A percentile compares a stretch with the other conserved stretches of the same genome.
phyloP scores from a whole-genome alignment of 345 rosid genomes.

The Punica granatum region DNA sequence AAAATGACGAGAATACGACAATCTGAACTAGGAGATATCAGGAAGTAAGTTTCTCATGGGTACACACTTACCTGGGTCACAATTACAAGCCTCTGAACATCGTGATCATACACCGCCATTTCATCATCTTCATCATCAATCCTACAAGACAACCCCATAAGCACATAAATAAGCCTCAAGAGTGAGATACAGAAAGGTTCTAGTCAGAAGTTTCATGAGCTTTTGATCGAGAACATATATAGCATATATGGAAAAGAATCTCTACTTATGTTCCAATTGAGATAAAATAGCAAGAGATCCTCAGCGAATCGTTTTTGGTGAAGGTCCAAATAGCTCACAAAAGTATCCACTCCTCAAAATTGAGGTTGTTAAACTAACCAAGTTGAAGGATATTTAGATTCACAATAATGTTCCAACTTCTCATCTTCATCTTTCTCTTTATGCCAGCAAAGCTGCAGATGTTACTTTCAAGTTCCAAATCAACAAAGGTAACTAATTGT shows the following conservation, averaged over 20 bases:
- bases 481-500: not conserved
- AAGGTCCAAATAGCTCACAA: not conserved
- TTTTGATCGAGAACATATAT: too few relatives aligned
- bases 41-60: not conserved
- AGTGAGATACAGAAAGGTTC: too few relatives aligned
- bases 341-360: not conserved
- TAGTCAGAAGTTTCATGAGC: too few relatives aligned
- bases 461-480: not conserved
- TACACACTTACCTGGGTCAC: conserved; percentile 72
- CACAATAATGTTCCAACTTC: not conserved
- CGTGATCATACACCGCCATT: conserved; percentile 55
- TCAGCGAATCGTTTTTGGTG: not conserved
- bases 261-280: not conserved
- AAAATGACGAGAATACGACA: not conserved
- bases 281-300: not conserved
- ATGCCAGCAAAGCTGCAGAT: not conserved
- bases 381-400: not conserved
- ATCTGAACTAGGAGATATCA: not conserved
- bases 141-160: conserved; percentile 29
- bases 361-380: not conserved
- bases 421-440: not conserved
- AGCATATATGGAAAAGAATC: not conserved
- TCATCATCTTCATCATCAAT: conserved; percentile 83
- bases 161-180: too few relatives aligned
- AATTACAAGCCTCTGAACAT: conserved; percentile 91